Base-by-base conservation (phyloP, 2,329 filamentous ascomycete genomes). In the Juglanconis juglandina region DNA sequence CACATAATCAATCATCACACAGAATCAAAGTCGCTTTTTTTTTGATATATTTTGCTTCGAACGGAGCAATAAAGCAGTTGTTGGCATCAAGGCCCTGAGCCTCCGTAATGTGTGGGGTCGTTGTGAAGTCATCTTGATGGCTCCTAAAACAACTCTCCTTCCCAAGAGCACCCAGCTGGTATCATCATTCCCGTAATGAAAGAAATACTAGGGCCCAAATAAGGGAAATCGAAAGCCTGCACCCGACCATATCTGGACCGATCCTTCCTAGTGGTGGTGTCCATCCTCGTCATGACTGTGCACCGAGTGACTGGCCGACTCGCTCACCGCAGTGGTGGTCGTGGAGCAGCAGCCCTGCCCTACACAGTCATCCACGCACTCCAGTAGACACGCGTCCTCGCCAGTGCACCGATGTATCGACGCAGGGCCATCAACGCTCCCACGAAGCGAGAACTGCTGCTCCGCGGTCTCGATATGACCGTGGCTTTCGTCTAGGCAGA, bases 401-500 rank as follows among this genome's bases (percentile, higher is more conserved):
- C 68, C 70, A 53, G 70, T 48, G 53, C 56, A 50, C 44, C 59
- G 47, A 46, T 56, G 57, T 63, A 57, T 30, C 42, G 46, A 65
- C 58, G 63, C 73, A 65, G 55, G 49, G 60, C 76, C 77, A 59
- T 80, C 75, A 37, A 76, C 65, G 5, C 70, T 66, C 24, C 24
- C 24, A 24, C 24, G 2, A 24, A 30, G 69, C 70, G 39, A 34
- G 42, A 57, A 49, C 13, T 53, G 53, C 48, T 60, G 61, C 50
- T 61, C 61, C 6, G 72, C 69, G 35, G 71, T 70, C 55, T 76
- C 73, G 3, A 62, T 68, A 48, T 74, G 70, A 42, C 74, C 72
- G 64, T 79, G 81, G 55, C 74, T 72, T 46, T 76, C 69, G 65
- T 85, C 84, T 33, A 85, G 73, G 64, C 84, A 87, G 67, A 88